Base-by-base conservation (phyloP, 176 grass and related monocot species). In the Oryza glumipatula region DNA sequence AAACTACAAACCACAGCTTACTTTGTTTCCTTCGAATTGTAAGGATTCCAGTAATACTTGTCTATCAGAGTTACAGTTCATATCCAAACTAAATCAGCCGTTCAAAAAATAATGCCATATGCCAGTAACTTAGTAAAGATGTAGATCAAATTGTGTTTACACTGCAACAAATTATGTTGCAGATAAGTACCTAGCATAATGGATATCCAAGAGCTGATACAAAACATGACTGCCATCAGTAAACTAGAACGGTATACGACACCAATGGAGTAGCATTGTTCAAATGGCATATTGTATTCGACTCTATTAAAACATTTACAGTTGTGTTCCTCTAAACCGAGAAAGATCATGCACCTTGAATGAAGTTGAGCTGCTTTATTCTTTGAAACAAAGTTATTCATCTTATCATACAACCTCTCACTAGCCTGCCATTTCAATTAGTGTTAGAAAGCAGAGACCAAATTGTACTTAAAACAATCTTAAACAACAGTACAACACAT, bases 281-380 rank as follows among this genome's bases (percentile, higher is more conserved):
- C 8, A 23, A 65, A 73, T 73, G 77, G 0, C 58, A 38, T 56
- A 77, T 19, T 38, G 51, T 6, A 10, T 21, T 77, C 19, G 21
- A 63, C 0, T 63, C 48, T n/a, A 9, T 58, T 68, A 73, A 66
- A 82, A 58, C 35, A 82, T 39, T 33, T 45, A 22, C 15, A 78
- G 11, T 86, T 77, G 19, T 65, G 49, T 82, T 82, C 49, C 63
- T 72, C 23, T 21, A 39, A 86, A 73, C 7, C 3, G 13, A 70
- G 64, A 80, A 87, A 85, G 64, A 83, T 51, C 11, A 73, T 43
- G 35, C 86, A 95, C 90, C 90, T 95, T 87, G 90, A 92, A 52
- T 95, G 91, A 85, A 94, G 88, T 91, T 98, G 96, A 17, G 96
- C 96, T 78, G 91, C 96, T 92, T 98, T 98, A 87, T 98, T 98